Evolutionary conservation across 495 filamentous ascomycete genomes (phyloP), one percentile per base, ranked within the genome.

Genomic region (Daldinia decipiens): DNA sequence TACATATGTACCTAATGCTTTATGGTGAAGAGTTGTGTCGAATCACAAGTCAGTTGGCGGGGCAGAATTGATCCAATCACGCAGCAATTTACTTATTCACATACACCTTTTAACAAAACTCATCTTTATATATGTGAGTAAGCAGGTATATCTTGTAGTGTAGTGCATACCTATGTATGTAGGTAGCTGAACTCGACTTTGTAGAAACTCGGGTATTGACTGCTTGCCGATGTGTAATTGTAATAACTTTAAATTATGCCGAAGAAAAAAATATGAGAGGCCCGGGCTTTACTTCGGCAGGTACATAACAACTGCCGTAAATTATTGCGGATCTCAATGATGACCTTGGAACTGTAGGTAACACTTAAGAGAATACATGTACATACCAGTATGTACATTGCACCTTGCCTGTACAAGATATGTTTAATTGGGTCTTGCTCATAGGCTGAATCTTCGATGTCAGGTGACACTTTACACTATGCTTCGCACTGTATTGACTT

Each of bases 21-120:
- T 50, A 38, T 57, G 43, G 24, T 64, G 64, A 54, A 64, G 63
- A 72, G 69, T 59, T 55, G 55, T 39, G 64, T 60, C 69, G 59
- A 72, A 72, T 72, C 70, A 72, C 11, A 36, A 57, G n/a, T 32
- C 55, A 65, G 70, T 56, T 15, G 31, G 70, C 65, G 70, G 70
- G 70, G 70, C 59, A 56, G 36, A 62, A 34, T 56, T 34, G 21
- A 19, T 39, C 56, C 27, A 59, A 43, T 56, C 4, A 59, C 26
- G 11, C 32, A 34, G 32, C 9, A 11, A 34, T 55, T 29, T 27
- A 63, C 32, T 34, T 45, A 45, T 21, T 45, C 17, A 45, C 17
- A 2, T 43, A 15, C 39, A 45, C 40, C 40, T 21, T 45, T 45
- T 45, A 11, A 19, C 17, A 17, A 45, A 21, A 19, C 4, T 45